Evolutionary conservation across 352 stramenopile genomes (phyloP).

Genomic region (Pythium pyrilobum): DNA sequence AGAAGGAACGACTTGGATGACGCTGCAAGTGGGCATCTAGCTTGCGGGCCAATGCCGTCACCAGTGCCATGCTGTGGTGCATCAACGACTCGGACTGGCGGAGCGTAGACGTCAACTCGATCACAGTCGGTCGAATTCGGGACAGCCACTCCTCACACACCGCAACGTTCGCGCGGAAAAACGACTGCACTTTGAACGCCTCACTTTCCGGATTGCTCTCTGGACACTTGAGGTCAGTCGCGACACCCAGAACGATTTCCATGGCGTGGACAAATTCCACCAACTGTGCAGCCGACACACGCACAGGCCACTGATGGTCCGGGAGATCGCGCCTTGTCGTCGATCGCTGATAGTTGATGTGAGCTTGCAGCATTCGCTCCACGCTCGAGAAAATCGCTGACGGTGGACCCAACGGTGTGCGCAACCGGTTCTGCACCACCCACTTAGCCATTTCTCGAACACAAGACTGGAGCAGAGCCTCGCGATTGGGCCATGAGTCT

Average conservation of each 20-base stretch:
- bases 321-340: background rate
- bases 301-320: background rate
- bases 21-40: constrained; percentile 7
- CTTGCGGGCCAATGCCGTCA: constrained; percentile 3
- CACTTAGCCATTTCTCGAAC: constrained; percentile 55
- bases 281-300: constrained; percentile 7
- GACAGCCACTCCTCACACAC: constrained; percentile 26
- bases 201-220: constrained; percentile 16
- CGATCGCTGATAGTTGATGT: constrained; percentile 19
- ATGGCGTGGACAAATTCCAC: constrained; percentile 23
- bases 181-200: constrained; percentile 10
- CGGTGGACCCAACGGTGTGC: constrained; percentile 70
- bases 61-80: constrained; percentile 7
- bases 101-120: constrained; percentile 5
- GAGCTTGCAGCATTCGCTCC: constrained; percentile 49
- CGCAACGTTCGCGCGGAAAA: constrained; percentile 22
- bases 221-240: constrained; percentile 8
- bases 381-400: constrained; percentile 72
- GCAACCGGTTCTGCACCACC: constrained; percentile 67
- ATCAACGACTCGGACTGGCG: constrained; percentile 6
- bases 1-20: background rate
- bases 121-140: constrained; percentile 9
- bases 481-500: background rate
- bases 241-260: constrained; percentile 10
- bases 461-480: constrained; percentile 1